Percentiles rank a stretch among this genome's conserved stretches.
Conservation (phyloP, 2,329 filamentous ascomycete genomes). For the Epichloe glyceriae region DNA sequence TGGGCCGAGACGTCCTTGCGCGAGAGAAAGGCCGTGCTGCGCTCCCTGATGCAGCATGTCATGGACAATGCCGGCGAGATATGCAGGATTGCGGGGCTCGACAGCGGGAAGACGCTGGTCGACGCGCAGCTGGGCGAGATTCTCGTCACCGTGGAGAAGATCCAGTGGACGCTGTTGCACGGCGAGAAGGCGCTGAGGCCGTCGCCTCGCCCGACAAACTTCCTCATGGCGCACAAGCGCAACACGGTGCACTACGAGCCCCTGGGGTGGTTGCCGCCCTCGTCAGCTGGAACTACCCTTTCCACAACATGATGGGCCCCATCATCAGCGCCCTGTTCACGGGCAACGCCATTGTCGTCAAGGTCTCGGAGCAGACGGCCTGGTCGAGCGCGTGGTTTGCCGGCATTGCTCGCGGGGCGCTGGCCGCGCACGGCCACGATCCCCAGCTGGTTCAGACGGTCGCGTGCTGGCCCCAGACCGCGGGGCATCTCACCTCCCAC, state of each 20-base stretch:
- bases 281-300: slow-evolving; percentile 94
- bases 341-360: slow-evolving; percentile 85
- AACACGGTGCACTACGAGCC: slow-evolving; percentile 88
- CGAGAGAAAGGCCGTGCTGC: slow-evolving; percentile 65
- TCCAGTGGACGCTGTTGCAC: slow-evolving; percentile 86
- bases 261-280: slow-evolving; percentile 79
- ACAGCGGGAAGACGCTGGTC: slow-evolving; percentile 92
- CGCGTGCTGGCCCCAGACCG: slow-evolving; percentile 76
- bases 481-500: slow-evolving; percentile 73
- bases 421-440: slow-evolving; percentile 71
- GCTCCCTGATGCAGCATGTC: slow-evolving; percentile 68
- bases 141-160: slow-evolving; percentile 82
- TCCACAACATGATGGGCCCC: slow-evolving; percentile 89
- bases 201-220: slow-evolving; percentile 67
- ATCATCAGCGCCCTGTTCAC: slow-evolving; percentile 84
- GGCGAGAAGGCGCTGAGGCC: slow-evolving; percentile 69
- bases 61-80: slow-evolving; percentile 84
- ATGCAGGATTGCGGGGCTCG: slow-evolving; percentile 71
- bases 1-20: slow-evolving; percentile 72
- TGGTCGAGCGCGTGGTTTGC: slow-evolving; percentile 83
- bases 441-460: slow-evolving; percentile 72
- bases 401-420: slow-evolving; percentile 62
- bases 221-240: slow-evolving; percentile 90
- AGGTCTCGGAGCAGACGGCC: slow-evolving; percentile 88
- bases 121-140: slow-evolving; percentile 93